Evolutionary conservation across 2,329 filamentous ascomycete species (phyloP), one percentile per base, ranked within the genome.

Genomic region (Cytospora piceae): DNA sequence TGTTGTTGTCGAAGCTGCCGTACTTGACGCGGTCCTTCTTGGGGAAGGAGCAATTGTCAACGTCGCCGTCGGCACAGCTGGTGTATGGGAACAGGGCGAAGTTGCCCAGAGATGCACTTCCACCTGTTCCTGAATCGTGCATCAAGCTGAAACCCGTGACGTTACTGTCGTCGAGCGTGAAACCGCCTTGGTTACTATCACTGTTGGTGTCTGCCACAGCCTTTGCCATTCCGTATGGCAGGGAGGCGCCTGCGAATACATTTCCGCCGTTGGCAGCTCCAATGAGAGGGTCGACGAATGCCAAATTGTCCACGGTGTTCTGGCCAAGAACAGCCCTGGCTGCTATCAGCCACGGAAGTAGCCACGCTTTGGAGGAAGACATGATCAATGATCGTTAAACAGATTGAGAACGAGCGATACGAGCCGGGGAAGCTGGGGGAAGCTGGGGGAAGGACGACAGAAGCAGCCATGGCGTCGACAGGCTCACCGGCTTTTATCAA

Each of bases 81-180:
- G 83, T 77, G 68, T 91, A 89, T 0, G 89, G 82, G 69, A 93
- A 92, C 1, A 93, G 78, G 0, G 90, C 87, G 61, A 93, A 93
- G 72, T 91, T 92, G 17, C 90, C 90, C 20, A 92, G 77, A 4
- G 87, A 91, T 0, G 89, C 85, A 1, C 77, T 75, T 9, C 81
- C 81, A 27, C 85, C 85, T 0, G 84, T 87, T 0, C 85, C 85
- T 2, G 82, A 85, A 71, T 87, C 85, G 72, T 87, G 85, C 77
- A 87, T 79, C 46, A 82, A 79, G 15, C 82, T 85, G 74, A 87
- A 87, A 17, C 85, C 86, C 5, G 79, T 80, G 42, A 87, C 80
- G 1, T 77, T 75, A 22, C 75, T 75, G 53, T 76, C 77, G 61
- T 87, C 83, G 7, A 85, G 78, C 0, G 83, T 81, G 72, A 87